Evolutionary conservation across 768 basidiomycete genomes (phyloP).

Genomic region (Leccinum barrowsii): DNA sequence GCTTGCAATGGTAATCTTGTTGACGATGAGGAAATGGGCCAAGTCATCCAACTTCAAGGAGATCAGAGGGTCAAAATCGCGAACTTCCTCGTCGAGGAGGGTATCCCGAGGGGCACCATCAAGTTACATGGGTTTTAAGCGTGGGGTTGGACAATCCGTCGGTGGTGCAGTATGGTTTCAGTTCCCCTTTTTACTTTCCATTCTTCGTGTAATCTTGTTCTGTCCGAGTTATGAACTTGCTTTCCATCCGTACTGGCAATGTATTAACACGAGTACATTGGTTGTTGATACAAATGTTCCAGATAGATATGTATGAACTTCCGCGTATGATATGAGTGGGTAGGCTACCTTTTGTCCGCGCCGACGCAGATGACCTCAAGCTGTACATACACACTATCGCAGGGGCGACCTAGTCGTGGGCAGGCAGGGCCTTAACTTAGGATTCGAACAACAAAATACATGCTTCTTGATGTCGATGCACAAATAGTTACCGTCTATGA

Average conservation of each 20-base stretch:
- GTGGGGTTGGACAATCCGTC: slow-evolving; percentile 2
- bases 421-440: too few species aligned
- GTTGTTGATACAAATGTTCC: slow-evolving; percentile 26
- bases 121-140: slow-evolving; percentile 86
- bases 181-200: slow-evolving; percentile 2
- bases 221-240: slow-evolving; percentile 16
- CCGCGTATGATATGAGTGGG: background rate
- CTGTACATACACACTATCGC: too few species aligned
- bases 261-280: slow-evolving; percentile 23
- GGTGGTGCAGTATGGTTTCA: slow-evolving; percentile 3
- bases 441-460: too few species aligned
- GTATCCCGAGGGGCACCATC: slow-evolving; percentile 72
- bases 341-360: background rate
- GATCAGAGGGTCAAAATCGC: slow-evolving; percentile 93
- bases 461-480: too few species aligned
- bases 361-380: background rate
- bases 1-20: slow-evolving; percentile 98
- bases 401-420: too few species aligned
- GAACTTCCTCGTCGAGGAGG: slow-evolving; percentile 81
- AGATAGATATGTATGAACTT: slow-evolving; percentile 19
- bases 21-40: slow-evolving; percentile 91
- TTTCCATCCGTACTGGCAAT: slow-evolving; percentile 17
- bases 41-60: slow-evolving; percentile 98
- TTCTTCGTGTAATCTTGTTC: slow-evolving; percentile 20
- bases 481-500: too few species aligned